phyloP scores from a whole-genome alignment of 495 filamentous ascomycete species.

The Hypoxylon fuscum region DNA sequence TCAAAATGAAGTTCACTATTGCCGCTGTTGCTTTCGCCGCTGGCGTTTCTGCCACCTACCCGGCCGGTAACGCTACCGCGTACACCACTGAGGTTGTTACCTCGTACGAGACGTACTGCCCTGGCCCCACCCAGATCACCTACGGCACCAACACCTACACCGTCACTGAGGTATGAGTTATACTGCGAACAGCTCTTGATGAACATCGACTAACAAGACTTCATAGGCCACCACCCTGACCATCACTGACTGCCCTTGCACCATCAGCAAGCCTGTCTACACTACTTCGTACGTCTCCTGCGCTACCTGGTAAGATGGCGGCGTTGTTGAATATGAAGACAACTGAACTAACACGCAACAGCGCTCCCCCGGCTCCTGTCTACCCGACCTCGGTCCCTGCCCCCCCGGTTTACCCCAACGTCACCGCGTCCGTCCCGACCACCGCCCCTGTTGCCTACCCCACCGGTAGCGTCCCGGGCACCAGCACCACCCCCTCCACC shows the following conservation, averaged over 20 bases:
- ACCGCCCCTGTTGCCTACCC: slow-evolving; percentile 44
- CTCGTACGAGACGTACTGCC: slow-evolving; percentile 87
- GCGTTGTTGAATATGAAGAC: slow-evolving; percentile 8
- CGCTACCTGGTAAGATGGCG: slow-evolving; percentile 67
- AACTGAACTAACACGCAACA: slow-evolving; percentile 38
- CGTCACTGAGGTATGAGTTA: slow-evolving; percentile 67
- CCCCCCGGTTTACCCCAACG: slow-evolving; percentile 37
- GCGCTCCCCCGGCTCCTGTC: slow-evolving; percentile 34
- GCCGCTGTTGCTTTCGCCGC: slow-evolving; percentile 67
- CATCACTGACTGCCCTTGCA: slow-evolving; percentile 81
- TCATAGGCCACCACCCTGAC: slow-evolving; percentile 76
- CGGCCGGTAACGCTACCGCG: slow-evolving; percentile 54
- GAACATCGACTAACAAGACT: slow-evolving; percentile 23
- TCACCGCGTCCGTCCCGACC: slow-evolving; percentile 37
- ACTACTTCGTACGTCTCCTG: slow-evolving; percentile 71
- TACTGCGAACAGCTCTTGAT: not conserved
- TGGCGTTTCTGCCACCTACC: slow-evolving; percentile 68
- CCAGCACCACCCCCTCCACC: slow-evolving; percentile 47
- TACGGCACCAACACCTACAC: slow-evolving; percentile 78
- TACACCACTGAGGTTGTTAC: slow-evolving; percentile 83
- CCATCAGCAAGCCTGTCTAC: slow-evolving; percentile 74
- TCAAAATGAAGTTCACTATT: slow-evolving; percentile 89
- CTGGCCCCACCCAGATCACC: slow-evolving; percentile 74
- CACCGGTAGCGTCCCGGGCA: slow-evolving; percentile 46
- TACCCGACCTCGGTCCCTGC: slow-evolving; percentile 36